Evolutionary conservation across 164 flowering plant genomes (phyloP).

Genomic region (Vitis rupestris): DNA sequence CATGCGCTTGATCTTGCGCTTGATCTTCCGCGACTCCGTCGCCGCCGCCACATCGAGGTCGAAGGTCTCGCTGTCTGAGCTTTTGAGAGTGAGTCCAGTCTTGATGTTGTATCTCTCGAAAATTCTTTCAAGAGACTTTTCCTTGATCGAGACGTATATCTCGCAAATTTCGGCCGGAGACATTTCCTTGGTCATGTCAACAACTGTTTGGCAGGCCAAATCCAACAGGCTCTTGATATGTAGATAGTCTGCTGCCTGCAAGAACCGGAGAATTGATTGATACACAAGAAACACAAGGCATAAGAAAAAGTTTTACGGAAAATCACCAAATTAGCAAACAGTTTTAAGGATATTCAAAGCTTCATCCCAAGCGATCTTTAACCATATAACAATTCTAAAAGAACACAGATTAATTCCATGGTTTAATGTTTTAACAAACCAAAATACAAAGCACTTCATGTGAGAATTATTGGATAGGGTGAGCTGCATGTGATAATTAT

Average conservation of each 20-base stretch:
- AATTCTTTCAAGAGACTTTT: neutral
- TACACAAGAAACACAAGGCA: neutral
- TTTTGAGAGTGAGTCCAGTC: neutral
- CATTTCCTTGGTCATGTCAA: neutral
- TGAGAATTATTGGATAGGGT: too few relatives aligned
- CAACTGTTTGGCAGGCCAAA: neutral
- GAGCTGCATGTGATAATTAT: too few relatives aligned
- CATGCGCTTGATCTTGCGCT: too few relatives aligned
- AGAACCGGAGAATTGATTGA: neutral
- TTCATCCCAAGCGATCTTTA: neutral
- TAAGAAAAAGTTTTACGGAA: neutral
- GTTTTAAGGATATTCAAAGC: neutral
- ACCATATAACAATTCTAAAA: too few relatives aligned
- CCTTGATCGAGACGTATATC: neutral
- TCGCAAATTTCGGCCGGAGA: neutral
- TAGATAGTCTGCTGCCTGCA: neutral
- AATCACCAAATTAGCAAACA: neutral
- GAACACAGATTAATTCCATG: too few relatives aligned
- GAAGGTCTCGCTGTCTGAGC: too few relatives aligned
- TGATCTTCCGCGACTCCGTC: too few relatives aligned
- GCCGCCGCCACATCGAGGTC: too few relatives aligned
- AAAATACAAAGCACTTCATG: too few relatives aligned
- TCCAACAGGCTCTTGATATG: neutral
- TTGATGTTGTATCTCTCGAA: neutral
- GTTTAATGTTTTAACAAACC: too few relatives aligned